Evolutionary conservation across 176 grass and related monocot species (phyloP).

Genomic region (Rhynchospora tenuis): DNA sequence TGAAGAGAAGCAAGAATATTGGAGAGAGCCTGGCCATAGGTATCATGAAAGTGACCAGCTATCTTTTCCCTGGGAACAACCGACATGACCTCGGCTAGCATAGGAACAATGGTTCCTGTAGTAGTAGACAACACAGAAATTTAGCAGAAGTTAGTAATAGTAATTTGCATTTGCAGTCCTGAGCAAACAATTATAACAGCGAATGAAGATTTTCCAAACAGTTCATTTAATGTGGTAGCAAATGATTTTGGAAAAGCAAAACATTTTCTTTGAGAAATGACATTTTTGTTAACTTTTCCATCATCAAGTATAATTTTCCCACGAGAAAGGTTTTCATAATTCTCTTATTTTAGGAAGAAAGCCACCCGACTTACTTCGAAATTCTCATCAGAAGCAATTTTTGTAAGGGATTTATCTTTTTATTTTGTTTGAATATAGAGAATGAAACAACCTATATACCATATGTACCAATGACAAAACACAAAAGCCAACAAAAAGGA

Average conservation of each 20-base stretch:
- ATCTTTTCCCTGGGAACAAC: conserved; percentile 70
- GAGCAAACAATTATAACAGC: background rate
- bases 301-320: background rate
- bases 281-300: background rate
- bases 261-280: background rate
- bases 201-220: background rate
- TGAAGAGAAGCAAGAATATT: conserved; percentile 82
- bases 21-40: conserved; percentile 78
- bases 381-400: background rate
- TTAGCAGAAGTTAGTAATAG: background rate
- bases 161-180: background rate
- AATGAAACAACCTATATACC: background rate
- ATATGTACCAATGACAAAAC: background rate
- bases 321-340: background rate
- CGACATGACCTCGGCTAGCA: conserved; percentile 71
- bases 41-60: conserved; percentile 89
- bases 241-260: background rate
- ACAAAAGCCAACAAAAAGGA: background rate
- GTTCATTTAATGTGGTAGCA: background rate
- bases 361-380: no score
- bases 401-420: background rate
- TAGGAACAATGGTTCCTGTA: conserved; percentile 64
- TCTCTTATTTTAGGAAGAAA: background rate
- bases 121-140: background rate
- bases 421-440: background rate